Evolutionary conservation across 176 grass and related monocot genomes (phyloP).

Genomic region (Triticum monococcum): DNA sequence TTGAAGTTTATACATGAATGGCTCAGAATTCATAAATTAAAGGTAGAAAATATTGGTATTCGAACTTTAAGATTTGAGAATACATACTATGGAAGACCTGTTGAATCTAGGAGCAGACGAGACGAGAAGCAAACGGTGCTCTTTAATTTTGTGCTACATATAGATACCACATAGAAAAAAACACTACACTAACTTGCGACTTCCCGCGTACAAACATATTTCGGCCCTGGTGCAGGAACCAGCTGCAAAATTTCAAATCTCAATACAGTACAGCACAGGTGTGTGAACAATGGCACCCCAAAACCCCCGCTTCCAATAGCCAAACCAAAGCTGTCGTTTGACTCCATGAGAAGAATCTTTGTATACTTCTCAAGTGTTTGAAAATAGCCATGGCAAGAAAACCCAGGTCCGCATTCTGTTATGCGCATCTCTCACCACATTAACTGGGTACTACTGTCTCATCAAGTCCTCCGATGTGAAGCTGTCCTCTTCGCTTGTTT

Average conservation of each 20-base stretch:
- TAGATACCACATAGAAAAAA: neutral
- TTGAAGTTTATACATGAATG: too few relatives aligned
- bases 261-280: neutral
- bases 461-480: conserved; percentile 20
- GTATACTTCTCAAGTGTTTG: neutral
- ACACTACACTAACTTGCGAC: neutral
- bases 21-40: too few relatives aligned
- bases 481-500: conserved; percentile 18
- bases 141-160: neutral
- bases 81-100: too few relatives aligned
- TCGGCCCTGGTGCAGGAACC: neutral
- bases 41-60: too few relatives aligned
- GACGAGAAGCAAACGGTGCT: too few relatives aligned
- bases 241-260: neutral
- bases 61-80: too few relatives aligned
- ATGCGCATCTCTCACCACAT: neutral
- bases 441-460: neutral
- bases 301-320: neutral
- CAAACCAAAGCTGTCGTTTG: neutral
- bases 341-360: conserved; percentile 5
- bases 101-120: too few relatives aligned
- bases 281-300: neutral
- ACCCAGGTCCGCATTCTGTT: neutral
- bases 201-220: neutral
- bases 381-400: neutral